phyloP scores from a whole-genome alignment of 1,284 basidiomycete species.

The Sporisorium graminicola region DNA sequence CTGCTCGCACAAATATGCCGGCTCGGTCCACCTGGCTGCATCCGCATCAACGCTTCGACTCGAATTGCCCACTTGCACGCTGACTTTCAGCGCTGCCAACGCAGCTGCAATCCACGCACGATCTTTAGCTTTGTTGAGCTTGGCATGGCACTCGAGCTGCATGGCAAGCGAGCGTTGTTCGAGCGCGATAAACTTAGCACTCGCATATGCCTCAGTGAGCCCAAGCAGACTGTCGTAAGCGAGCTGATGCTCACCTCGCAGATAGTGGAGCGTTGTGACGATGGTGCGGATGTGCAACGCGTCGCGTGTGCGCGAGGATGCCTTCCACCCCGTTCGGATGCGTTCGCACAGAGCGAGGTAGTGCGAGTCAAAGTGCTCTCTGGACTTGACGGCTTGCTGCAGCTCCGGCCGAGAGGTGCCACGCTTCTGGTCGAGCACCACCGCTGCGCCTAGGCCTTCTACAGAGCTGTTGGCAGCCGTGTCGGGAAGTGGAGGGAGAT shows the following conservation, averaged over 20 bases:
- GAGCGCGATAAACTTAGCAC: slow-evolving; percentile 79
- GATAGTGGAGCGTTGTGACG: slow-evolving; percentile 83
- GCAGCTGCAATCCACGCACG: slow-evolving; percentile 79
- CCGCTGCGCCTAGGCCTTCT: slow-evolving; percentile 12
- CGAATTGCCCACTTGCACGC: not conserved
- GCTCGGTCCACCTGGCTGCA: slow-evolving; percentile 32
- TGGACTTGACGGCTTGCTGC: slow-evolving; percentile 75
- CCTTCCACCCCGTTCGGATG: slow-evolving; percentile 82
- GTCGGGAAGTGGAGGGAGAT: slow-evolving; percentile 39
- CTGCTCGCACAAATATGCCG: slow-evolving; percentile 33
- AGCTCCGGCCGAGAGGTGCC: slow-evolving; percentile 74
- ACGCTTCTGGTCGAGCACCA: slow-evolving; percentile 15
- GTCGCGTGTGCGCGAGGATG: slow-evolving; percentile 83
- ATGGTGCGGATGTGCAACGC: slow-evolving; percentile 84
- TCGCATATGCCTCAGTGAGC: slow-evolving; percentile 71
- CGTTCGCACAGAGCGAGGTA: slow-evolving; percentile 76
- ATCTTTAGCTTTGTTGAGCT: slow-evolving; percentile 75
- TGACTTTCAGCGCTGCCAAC: slow-evolving; percentile 32
- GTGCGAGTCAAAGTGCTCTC: slow-evolving; percentile 58
- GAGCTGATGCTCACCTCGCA: slow-evolving; percentile 25
- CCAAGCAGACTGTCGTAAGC: slow-evolving; percentile 27
- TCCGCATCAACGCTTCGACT: slow-evolving; percentile 4
- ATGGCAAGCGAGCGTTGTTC: slow-evolving; percentile 81
- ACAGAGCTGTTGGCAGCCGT: not conserved
- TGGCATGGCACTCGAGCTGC: slow-evolving; percentile 77